Base-by-base conservation (phyloP, 2,329 filamentous ascomycete genomes). In the Colletotrichum lupini region DNA sequence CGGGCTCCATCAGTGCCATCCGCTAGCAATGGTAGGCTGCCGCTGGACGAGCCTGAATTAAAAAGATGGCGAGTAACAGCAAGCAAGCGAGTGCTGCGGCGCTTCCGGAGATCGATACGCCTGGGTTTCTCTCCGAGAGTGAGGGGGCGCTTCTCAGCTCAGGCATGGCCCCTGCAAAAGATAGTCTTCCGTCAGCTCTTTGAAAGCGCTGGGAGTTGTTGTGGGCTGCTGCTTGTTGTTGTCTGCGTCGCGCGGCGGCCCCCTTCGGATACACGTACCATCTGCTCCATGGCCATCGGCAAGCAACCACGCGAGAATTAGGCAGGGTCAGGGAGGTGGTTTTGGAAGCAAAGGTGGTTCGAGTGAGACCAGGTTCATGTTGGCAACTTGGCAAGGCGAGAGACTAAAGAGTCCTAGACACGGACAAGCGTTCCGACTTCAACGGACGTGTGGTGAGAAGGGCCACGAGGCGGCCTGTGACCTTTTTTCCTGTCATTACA, bases 151-250 rank as follows among this genome's bases (percentile, higher is more conserved):
- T 49, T 49, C 42, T 49, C 19, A 22, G 59, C 62, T 46, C 55
- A 59, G 63, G 55, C 63, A 67, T 60, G 37, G 30, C 32, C 68
- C 19, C 56, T 56, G 68, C 32, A 9, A 26, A 28, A 35, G 5
- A 26, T 22, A n/a, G 19, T 11, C 16, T 22, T 49, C 42, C 42
- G 42, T 49, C 42, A 49, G 42, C 19, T 49, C 19, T 49, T 49
- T 49, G 42, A 49, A 49, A 49, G 42, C 42, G 42, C 19, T 19
- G 42, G 42, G 42, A 49, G 42, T 22, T 49, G 42, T 42, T 42
- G 37, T 42, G 16, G 37, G 16, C 16, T 42, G 16, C 37, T 19
- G 14, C 14, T 7, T 19, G 32, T 42, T 42, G 37, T 42, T 42
- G 37, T 42, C n/a, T 6, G 8, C 8, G 42, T 22, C 19, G 42